These are phyloP conservation scores for Torulaspora franciscae DNA, from an alignment of 805 yeast species.

Conservation along the genomic window DNA sequence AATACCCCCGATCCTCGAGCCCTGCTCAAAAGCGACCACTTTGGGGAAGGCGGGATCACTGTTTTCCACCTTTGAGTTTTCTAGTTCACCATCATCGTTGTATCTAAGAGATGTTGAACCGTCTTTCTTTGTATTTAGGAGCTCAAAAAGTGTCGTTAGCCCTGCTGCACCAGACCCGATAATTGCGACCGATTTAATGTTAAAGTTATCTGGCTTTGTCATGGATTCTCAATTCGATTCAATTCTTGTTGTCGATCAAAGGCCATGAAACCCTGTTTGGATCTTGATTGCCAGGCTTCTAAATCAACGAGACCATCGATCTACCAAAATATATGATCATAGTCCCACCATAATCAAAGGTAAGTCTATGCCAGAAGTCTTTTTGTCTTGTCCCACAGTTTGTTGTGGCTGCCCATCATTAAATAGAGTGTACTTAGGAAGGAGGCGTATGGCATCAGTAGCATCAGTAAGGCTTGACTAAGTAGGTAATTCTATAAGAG, in stretches of 20 bases:
- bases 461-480: not conserved
- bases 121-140: slow-evolving; percentile 30
- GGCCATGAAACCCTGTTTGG: not conserved
- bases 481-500: not conserved
- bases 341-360: not conserved
- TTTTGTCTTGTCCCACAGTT: slow-evolving; percentile 3
- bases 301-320: not conserved
- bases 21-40: slow-evolving; percentile 44
- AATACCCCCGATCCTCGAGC: slow-evolving; percentile 41
- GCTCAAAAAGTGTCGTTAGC: slow-evolving; percentile 35
- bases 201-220: slow-evolving; percentile 6
- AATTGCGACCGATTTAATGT: slow-evolving; percentile 33
- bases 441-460: not conserved
- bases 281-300: not conserved
- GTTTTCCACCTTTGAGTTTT: slow-evolving; percentile 6
- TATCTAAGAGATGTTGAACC: slow-evolving; percentile 29
- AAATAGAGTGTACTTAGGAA: not conserved
- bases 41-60: slow-evolving; percentile 33
- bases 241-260: not conserved
- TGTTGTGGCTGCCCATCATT: slow-evolving; percentile 1
- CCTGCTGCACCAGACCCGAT: slow-evolving; percentile 45
- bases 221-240: slow-evolving; percentile 1
- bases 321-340: not conserved
- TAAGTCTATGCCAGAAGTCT: not conserved
- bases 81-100: slow-evolving; percentile 13